Evolutionary conservation across 2,329 filamentous ascomycete species (phyloP), one percentile per base, ranked within the genome.

Genomic region (Paramyrothecium roridum): DNA sequence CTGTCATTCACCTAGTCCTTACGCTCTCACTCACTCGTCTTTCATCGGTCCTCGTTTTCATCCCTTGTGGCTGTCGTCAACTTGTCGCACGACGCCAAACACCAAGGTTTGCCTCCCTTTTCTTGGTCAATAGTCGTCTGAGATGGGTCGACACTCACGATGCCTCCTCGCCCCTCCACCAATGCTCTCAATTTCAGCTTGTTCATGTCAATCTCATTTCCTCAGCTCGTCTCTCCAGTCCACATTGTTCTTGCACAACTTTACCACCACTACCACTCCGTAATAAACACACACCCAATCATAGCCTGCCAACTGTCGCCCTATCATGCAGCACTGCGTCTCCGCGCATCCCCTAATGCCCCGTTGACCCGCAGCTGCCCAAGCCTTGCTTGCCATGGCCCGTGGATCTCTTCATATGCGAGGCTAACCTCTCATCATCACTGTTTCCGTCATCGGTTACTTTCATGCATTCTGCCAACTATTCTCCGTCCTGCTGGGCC

Each of bases 291-390:
- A 33, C 50, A 56, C 59, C 69, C 69, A 71, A 71, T 71, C 69
- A 71, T 59, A 63, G 61, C 61, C 54, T 63, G 69, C 69, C 69
- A 71, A 61, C 69, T 71, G 69, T 70, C 69, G 60, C 60, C 63
- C 64, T 53, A 34, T 52, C 56, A 56, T 63, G 62, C 60, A 65
- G 59, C 56, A 61, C 62, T 66, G 62, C 61, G 60, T 64, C 55
- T 57, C 58, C 54, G 55, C 56, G 50, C 59, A 57, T 57, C 63
- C 62, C 54, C 59, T 54, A 58, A 53, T 55, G 57, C 56, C 53
- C 55, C 48, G 37, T 55, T 45, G 51, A 50, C 50, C 58, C 22
- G 30, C 53, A 52, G 51, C 61, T 52, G 20, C 30, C 17, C 47
- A 20, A 30, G 50, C 22, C 48, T 46, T 43, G 58, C 59, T 57